Base-by-base conservation (phyloP, 1,139 yeast genomes). In the Sugiyamaella pinicola region DNA sequence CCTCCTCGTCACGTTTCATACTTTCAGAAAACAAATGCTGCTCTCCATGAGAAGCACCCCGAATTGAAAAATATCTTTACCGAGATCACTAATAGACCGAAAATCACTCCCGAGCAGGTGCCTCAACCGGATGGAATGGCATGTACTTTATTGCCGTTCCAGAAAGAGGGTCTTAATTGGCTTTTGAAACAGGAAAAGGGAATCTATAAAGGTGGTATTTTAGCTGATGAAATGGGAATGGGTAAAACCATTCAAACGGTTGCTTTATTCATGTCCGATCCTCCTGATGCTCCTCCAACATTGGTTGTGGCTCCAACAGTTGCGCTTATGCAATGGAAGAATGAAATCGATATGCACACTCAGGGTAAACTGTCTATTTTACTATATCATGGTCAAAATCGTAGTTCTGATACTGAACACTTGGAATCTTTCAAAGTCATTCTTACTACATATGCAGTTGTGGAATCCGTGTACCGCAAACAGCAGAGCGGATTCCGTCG, bases 151-250 rank as follows among this genome's bases (percentile, higher is more conserved):
- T 74, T 93, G 40, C 98, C 98, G 0, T 93, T 95, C 69, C 99
- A 93, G 70, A 75, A 82, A 13, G 99, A 93, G 72, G 99, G 99
- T 22, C 75, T 93, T 49, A 81, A 87, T 64, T 93, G 99, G 99
- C 77, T 93, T 55, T 63, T 81, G 17, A 77, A 81, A 51, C 98
- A 93, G 70, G 99, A 93, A 67, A 82, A 82, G 31, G 79, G 90
- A 18, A 78, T 77, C 45, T 93, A 87, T 67, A 76, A 79, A 15
- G 98, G 99, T 21, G 99, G 99, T 3, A 84, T 93, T n/a, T 74
- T 93, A 47, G 99, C 99, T 2, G 99, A 93, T 72, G 99, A 93
- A 70, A 93, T 93, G 99, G 99, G 99, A 47, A 91, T 93, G 98
- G 99, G 99, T 61, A 93, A 93, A 66, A 93, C 99, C 1, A 90